phyloP scores from a whole-genome alignment of 371 early-diverging fungal species.

The Actinomucor elegans region DNA sequence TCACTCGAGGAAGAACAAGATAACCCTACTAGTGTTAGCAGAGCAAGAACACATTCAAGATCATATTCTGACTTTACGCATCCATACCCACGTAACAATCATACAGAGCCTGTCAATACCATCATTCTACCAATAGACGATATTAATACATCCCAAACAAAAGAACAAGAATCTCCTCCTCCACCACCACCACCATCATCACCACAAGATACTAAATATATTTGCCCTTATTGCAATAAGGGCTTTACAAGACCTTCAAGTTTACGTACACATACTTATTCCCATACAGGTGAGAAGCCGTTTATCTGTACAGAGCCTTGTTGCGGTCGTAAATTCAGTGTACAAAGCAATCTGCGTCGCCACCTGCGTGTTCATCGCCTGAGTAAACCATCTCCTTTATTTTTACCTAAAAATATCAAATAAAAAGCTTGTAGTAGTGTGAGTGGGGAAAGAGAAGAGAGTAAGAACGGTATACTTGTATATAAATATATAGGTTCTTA shows the following conservation, averaged over 20 bases:
- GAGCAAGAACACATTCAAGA: slow-evolving; percentile 37
- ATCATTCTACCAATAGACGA: slow-evolving; percentile 1
- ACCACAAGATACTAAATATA: slow-evolving; percentile 36
- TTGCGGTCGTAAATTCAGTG: slow-evolving; percentile 72
- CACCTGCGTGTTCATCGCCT: slow-evolving; percentile 54
- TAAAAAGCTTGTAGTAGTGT: background rate
- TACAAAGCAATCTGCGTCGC: slow-evolving; percentile 72
- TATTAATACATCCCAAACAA: too few relatives aligned
- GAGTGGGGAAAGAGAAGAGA: too few relatives aligned
- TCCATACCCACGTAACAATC: slow-evolving; percentile 20
- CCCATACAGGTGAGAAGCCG: slow-evolving; percentile 80
- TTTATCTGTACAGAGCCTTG: slow-evolving; percentile 59
- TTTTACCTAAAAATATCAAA: slow-evolving; percentile 7
- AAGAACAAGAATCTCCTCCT: background rate
- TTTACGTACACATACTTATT: slow-evolving; percentile 63
- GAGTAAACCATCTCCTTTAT: slow-evolving; percentile 12
- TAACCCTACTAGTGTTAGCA: background rate
- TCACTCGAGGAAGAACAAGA: slow-evolving; percentile 3
- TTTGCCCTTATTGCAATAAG: slow-evolving; percentile 66
- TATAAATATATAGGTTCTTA: too few relatives aligned
- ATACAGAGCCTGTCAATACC: too few relatives aligned
- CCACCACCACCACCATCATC: slow-evolving; percentile 2
- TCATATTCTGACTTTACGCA: slow-evolving; percentile 47
- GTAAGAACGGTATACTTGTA: too few relatives aligned
- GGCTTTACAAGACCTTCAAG: slow-evolving; percentile 73